Percentiles rank a stretch among this genome's conserved stretches.
These are phyloP conservation scores for Bacidia gigantensis DNA, from an alignment of 495 filamentous ascomycete genomes.

Conservation along the genomic window DNA sequence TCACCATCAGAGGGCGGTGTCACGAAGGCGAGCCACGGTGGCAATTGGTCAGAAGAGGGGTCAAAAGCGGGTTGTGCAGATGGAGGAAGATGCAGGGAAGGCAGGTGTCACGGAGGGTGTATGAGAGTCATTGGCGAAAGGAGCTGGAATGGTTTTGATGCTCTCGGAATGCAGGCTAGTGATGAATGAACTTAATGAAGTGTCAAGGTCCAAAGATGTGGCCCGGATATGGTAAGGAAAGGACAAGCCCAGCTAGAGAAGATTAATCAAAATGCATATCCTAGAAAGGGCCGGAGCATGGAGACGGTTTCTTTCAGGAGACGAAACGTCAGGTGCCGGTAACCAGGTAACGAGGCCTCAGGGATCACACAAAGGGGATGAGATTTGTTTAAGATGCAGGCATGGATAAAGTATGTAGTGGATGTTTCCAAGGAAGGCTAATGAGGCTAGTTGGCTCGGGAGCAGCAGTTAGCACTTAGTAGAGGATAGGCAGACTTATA, in stretches of 20 bases:
- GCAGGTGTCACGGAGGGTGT: background rate
- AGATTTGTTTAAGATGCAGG: conserved; percentile 9
- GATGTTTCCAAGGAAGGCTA: conserved; percentile 5
- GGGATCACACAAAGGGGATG: conserved; percentile 13
- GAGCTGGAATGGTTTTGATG: background rate
- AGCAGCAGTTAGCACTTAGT: background rate
- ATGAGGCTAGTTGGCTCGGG: conserved; percentile 4
- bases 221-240: conserved; percentile 1
- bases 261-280: conserved; percentile 15
- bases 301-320: conserved; percentile 4
- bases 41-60: background rate
- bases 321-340: conserved; percentile 9
- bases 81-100: background rate
- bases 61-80: background rate
- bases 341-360: conserved; percentile 6
- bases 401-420: conserved; percentile 1
- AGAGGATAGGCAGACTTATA: conserved; percentile 7
- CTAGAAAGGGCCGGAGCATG: conserved; percentile 12
- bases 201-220: background rate
- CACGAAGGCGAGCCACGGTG: background rate
- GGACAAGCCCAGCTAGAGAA: conserved; percentile 3
- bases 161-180: conserved; percentile 18
- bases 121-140: background rate
- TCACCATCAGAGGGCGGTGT: background rate
- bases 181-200: conserved; percentile 9